phyloP scores from a whole-genome alignment of 257 asterid species.

The Jacaranda mimosifolia region DNA sequence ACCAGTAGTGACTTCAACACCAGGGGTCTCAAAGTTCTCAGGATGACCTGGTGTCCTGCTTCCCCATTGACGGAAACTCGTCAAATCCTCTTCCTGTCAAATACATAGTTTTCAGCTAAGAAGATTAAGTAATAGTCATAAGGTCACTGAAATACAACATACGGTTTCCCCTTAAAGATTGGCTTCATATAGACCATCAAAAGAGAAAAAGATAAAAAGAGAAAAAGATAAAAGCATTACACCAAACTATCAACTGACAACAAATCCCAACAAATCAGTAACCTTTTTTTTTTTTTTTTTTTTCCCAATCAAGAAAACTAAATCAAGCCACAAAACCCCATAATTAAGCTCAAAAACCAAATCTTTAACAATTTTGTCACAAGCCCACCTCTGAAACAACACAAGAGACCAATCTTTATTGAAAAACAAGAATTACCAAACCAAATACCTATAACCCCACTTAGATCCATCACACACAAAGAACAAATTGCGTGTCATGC shows the following conservation, averaged over 20 bases:
- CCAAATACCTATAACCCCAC: slow-evolving; percentile 23
- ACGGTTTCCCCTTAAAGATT: not conserved
- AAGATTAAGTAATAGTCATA: slow-evolving; percentile 18
- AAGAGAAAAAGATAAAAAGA: not conserved
- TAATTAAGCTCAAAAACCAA: slow-evolving; percentile 7
- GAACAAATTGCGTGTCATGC: slow-evolving; percentile 17
- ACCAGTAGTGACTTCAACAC: slow-evolving; percentile 87
- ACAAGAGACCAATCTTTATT: not conserved
- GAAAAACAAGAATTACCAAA: not conserved
- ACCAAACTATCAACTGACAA: not conserved
- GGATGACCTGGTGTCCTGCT: slow-evolving; percentile 89
- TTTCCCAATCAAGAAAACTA: slow-evolving; percentile 20
- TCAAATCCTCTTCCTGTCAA: slow-evolving; percentile 71
- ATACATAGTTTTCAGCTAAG: slow-evolving; percentile 30
- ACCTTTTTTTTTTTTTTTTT: not conserved
- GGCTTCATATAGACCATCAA: not conserved
- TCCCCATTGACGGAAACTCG: slow-evolving; percentile 78
- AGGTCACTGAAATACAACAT: not conserved
- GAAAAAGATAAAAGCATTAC: not conserved
- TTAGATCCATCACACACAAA: slow-evolving; percentile 31
- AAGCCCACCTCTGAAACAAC: slow-evolving; percentile 11
- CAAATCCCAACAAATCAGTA: slow-evolving; percentile 12
- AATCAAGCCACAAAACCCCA: slow-evolving; percentile 14
- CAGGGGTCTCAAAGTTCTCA: slow-evolving; percentile 82
- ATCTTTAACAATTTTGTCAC: slow-evolving; percentile 3